Percentiles rank a stretch among this genome's conserved stretches.
Evolutionary conservation across 352 stramenopile species (phyloP).

Genomic region (Globisporangium alternatum): DNA sequence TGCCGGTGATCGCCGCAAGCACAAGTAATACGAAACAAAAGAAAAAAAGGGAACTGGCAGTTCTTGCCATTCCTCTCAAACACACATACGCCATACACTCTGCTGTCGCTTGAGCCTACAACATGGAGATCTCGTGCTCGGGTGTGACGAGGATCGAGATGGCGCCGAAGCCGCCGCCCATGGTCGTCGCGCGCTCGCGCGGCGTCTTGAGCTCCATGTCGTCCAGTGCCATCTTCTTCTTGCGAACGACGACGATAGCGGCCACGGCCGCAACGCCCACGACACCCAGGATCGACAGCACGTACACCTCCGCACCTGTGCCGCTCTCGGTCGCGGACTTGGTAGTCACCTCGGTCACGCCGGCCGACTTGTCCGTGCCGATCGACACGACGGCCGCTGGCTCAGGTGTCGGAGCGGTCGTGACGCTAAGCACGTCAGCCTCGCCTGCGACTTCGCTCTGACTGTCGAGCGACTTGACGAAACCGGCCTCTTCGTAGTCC

Average conservation of each 20-base stretch:
- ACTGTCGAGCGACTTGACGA: constrained; percentile 19
- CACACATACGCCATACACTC: not conserved
- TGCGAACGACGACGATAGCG: constrained; percentile 54
- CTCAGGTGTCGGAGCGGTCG: not conserved
- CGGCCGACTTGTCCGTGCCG: constrained; percentile 16
- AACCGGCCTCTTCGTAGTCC: constrained; percentile 6
- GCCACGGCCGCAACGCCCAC: constrained; percentile 44
- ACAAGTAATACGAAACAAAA: too few species aligned
- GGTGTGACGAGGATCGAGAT: constrained; percentile 50
- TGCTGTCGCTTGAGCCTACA: not conserved
- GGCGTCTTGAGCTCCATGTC: constrained; percentile 58
- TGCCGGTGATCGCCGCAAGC: too few species aligned
- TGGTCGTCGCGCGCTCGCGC: constrained; percentile 23
- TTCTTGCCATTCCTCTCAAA: not conserved
- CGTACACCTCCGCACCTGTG: constrained; percentile 24
- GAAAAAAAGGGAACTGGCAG: not conserved
- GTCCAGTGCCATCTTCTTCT: constrained; percentile 63
- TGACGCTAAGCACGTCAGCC: not conserved
- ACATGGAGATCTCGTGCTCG: constrained; percentile 42
- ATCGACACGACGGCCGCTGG: constrained; percentile 4
- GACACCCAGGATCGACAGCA: constrained; percentile 29
- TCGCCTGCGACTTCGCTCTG: constrained; percentile 12
- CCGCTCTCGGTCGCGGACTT: constrained; percentile 12
- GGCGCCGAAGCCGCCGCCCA: constrained; percentile 14
- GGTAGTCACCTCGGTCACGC: constrained; percentile 37